Evolutionary conservation across 306 rosid genomes (phyloP), one percentile per base, ranked within the genome.

Genomic region (Betula pendula): DNA sequence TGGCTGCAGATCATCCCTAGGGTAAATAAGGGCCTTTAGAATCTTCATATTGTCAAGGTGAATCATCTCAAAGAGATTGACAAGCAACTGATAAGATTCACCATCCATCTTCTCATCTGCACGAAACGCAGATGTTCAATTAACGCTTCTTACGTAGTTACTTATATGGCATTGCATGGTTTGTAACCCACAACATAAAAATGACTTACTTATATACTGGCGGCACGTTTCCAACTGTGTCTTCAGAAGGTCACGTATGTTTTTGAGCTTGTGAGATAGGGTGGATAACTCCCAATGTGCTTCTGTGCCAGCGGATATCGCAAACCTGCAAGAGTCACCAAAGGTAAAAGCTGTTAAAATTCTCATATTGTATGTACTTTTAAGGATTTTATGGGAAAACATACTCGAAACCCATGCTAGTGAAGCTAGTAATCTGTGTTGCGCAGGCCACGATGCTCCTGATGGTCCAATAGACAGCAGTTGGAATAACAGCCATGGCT

Each of bases 281-380:
- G 89, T 87, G 17, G 89, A 85, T 81, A 87, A 83, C 84, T 89
- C 93, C 93, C 93, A 87, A 3, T 35, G 40, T 44, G 93, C 75
- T 40, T 89, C 93, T 20, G 80, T 79, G 63, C n/a, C n/a, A n/a
- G 84, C 83, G 45, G 89, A 83, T 65, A 83, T 44, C 75, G 83
- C 76, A 81, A 75, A 76, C 83, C 93, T 89, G 89, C 75, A 81
- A 75, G 63, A 79, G 13, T 38, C 29, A 14, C 38, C 33, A 25
- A 31, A 8, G 49, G 49, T 1, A 11, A 35, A 35, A 35, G 40
- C 40, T 35, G 40, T 35, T 35, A 35, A 35, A 3, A 35, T 72
- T 79, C n/a, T n/a, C n/a, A n/a, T n/a, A n/a, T n/a, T n/a, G n/a
- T n/a, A n/a, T n/a, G n/a, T n/a, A n/a, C n/a, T n/a, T n/a, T n/a